Conservation (phyloP, 176 grass and related monocot genomes). For the Oryza australiensis region DNA sequence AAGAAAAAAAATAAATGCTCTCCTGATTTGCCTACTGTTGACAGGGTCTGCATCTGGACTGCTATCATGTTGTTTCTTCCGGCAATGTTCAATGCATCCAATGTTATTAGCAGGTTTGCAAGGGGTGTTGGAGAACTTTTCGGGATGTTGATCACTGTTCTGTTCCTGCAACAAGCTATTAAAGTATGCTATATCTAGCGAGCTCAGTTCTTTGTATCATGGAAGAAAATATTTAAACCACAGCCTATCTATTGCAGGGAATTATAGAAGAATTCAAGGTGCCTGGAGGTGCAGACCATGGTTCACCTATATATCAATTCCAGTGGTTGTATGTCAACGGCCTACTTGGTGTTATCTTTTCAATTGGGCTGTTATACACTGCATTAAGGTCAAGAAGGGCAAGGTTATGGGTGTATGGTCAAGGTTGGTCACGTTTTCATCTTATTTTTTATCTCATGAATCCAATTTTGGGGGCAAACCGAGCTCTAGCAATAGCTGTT, state of each 20-base stretch:
- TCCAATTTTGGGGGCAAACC: background rate
- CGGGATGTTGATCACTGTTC: slow-evolving; percentile 91
- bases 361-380: slow-evolving; percentile 73
- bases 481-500: background rate
- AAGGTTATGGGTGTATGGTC: slow-evolving; percentile 70
- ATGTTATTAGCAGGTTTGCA: slow-evolving; percentile 86
- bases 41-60: slow-evolving; percentile 97
- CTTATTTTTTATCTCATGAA: background rate
- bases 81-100: slow-evolving; percentile 82
- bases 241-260: slow-evolving; percentile 42
- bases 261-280: slow-evolving; percentile 72
- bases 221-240: background rate
- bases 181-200: slow-evolving; percentile 46
- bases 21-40: slow-evolving; percentile 27
- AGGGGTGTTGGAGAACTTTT: slow-evolving; percentile 94
- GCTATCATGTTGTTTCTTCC: slow-evolving; percentile 70
- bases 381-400: slow-evolving; percentile 63
- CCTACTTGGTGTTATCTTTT: slow-evolving; percentile 74
- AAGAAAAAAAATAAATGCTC: background rate
- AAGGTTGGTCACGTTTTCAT: slow-evolving; percentile 48
- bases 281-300: slow-evolving; percentile 49
- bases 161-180: slow-evolving; percentile 90
- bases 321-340: slow-evolving; percentile 89
- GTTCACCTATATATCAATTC: slow-evolving; percentile 48
- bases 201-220: background rate